Evolutionary conservation across 2,329 filamentous ascomycete species (phyloP), one percentile per base, ranked within the genome.

Genomic region (Colletotrichum sp.): DNA sequence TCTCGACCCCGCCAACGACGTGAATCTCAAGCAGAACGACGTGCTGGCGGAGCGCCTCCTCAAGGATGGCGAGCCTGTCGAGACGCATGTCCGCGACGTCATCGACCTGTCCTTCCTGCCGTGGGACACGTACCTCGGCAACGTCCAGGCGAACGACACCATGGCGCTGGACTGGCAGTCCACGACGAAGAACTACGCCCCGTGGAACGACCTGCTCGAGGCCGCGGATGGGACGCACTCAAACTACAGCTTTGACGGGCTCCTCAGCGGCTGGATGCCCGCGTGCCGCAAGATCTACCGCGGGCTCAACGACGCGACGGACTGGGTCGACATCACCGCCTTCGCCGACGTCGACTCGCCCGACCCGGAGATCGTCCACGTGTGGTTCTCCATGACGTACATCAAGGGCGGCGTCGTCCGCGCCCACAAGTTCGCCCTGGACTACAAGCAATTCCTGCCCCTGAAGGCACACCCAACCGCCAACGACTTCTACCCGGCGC

Each of bases 261-360:
- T 71, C 4, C 28, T 71, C 7, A 24, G 60, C 14, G 68, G 68
- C 18, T 71, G 68, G 68, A 34, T 64, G 14, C 68, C 68, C n/a
- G 34, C 68, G 9, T 52, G 52, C 21, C 68, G 68, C 59, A 71
- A 71, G 39, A 64, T 64, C 7, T 71, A 43, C 68, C 68, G 68
- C 34, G 59, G 59, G 6, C 26, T 21, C 6, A 16, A 48, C 18
- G 68, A 71, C 36, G 34, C 18, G 6, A 71, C 57, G 4, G 68
- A 71, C 34, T 71, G 68, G 68, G 36, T 71, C 6, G 68, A 64
- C 7, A 55, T 71, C 18, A 71, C 68, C 8, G 8, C 36, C 34
- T 63, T 71, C 16, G 68, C 68, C 13, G 68, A 71, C 16, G 59
- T 71, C n/a, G 68, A 71, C n/a, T 71, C 68, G 18, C 68, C 26